Percentiles rank a stretch among this genome's conserved stretches.
phyloP scores from a whole-genome alignment of 352 stramenopile species.

The Phytopythium cucurbitacearum region DNA sequence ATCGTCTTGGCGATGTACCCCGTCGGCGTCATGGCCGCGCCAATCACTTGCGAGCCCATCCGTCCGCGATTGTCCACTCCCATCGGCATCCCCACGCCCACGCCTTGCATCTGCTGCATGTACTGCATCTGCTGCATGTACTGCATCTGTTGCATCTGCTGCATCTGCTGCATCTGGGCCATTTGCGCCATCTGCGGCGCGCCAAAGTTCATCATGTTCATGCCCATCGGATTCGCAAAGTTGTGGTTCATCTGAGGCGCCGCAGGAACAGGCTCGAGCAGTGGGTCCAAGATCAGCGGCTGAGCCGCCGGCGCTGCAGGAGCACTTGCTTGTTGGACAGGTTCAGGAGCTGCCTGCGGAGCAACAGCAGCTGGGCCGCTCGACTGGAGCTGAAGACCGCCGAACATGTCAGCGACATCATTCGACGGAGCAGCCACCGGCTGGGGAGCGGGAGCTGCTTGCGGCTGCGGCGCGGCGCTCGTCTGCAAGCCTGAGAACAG shows the following conservation, averaged over 20 bases:
- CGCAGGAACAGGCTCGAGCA: constrained; percentile 53
- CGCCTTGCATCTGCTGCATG: constrained; percentile 61
- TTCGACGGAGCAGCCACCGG: constrained; percentile 18
- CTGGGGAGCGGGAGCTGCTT: constrained; percentile 15
- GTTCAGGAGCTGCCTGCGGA: constrained; percentile 8
- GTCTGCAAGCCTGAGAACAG: constrained; percentile 69
- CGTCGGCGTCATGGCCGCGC: constrained; percentile 76
- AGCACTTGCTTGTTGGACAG: constrained; percentile 10
- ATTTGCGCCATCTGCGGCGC: constrained; percentile 41
- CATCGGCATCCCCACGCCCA: constrained; percentile 28
- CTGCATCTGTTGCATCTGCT: constrained; percentile 73
- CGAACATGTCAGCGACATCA: constrained; percentile 70
- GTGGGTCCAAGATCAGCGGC: constrained; percentile 59
- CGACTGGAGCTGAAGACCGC: constrained; percentile 56
- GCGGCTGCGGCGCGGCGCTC: constrained; percentile 19
- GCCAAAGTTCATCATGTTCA: constrained; percentile 67
- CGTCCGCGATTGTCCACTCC: constrained; percentile 12
- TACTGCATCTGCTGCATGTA: constrained; percentile 70
- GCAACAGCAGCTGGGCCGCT: constrained; percentile 23
- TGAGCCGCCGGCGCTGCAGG: constrained; percentile 21
- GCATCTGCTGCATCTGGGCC: constrained; percentile 44
- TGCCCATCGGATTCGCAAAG: constrained; percentile 34
- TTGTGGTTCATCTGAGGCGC: constrained; percentile 36
- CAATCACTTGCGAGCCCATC: constrained; percentile 72
- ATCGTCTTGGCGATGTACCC: constrained; percentile 89